Evolutionary conservation across 1,284 basidiomycete genomes (phyloP).

Genomic region (Tylopilus sp.): DNA sequence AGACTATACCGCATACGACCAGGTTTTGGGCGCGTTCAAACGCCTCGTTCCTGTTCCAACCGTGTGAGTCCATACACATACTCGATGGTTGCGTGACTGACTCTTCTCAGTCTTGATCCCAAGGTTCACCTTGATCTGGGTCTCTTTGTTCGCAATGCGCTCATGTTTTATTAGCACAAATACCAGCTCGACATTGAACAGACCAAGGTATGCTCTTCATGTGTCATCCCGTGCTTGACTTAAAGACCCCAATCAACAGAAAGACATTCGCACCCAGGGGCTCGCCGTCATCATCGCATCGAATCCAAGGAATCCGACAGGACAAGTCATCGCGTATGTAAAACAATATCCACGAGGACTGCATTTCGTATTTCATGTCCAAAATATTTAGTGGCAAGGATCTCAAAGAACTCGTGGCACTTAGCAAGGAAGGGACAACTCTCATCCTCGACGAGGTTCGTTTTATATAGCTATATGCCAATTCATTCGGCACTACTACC

Average conservation of each 20-base stretch:
- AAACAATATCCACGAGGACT: conserved; percentile 13
- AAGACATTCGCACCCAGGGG: conserved; percentile 77
- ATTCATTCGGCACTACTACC: too few relatives aligned
- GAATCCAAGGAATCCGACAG: conserved; percentile 92
- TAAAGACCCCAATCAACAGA: conserved; percentile 39
- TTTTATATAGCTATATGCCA: neutral
- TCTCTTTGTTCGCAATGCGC: neutral
- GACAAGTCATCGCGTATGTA: conserved; percentile 61
- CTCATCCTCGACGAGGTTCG: conserved; percentile 84
- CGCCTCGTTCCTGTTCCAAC: conserved; percentile 88
- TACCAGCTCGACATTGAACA: conserved; percentile 78
- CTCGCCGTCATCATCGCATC: conserved; percentile 85
- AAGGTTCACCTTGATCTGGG: conserved; percentile 41
- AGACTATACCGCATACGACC: conserved; percentile 85
- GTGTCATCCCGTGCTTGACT: conserved; percentile 1
- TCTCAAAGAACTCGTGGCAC: conserved; percentile 73
- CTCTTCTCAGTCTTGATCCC: conserved; percentile 50
- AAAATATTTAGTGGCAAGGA: conserved; percentile 62
- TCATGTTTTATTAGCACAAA: conserved; percentile 41
- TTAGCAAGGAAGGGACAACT: conserved; percentile 74
- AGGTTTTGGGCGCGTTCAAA: conserved; percentile 85
- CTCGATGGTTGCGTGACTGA: conserved; percentile 13
- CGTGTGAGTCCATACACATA: conserved; percentile 51
- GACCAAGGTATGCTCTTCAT: conserved; percentile 47
- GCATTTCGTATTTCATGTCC: conserved; percentile 6